A percentile compares a stretch with the other conserved stretches of the same genome.
phyloP scores from a whole-genome alignment of 1,139 yeast genomes.

The Cylindricascospora bacillispora region DNA sequence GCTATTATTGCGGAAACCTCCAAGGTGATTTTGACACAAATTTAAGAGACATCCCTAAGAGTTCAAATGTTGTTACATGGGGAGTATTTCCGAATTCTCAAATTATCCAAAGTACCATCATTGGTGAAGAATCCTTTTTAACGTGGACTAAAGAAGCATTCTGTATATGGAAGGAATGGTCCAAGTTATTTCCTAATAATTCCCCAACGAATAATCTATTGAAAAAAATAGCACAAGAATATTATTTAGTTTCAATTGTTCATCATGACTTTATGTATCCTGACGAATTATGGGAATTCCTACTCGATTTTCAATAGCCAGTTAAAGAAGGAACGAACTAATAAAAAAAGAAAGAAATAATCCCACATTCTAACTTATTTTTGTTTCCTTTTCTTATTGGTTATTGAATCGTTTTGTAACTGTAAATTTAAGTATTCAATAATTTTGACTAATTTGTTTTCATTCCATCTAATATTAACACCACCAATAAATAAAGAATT shows the following conservation, averaged over 20 bases:
- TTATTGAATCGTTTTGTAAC: slow-evolving; percentile 9
- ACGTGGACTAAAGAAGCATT: slow-evolving; percentile 96
- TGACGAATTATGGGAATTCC: slow-evolving; percentile 62
- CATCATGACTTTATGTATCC: slow-evolving; percentile 76
- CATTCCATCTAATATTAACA: slow-evolving; percentile 22
- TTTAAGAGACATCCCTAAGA: slow-evolving; percentile 29
- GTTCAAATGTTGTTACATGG: slow-evolving; percentile 83
- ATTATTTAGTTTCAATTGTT: slow-evolving; percentile 67
- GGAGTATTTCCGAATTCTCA: slow-evolving; percentile 87
- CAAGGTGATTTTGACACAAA: slow-evolving; percentile 49
- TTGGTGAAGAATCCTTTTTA: slow-evolving; percentile 74
- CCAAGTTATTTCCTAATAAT: slow-evolving; percentile 46
- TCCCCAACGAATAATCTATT: slow-evolving; percentile 44
- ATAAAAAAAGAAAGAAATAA: not conserved
- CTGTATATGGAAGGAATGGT: slow-evolving; percentile 87
- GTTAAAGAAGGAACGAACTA: too few relatives aligned
- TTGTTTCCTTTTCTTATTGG: slow-evolving; percentile 10
- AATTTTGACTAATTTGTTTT: slow-evolving; percentile 19
- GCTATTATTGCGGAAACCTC: slow-evolving; percentile 59
- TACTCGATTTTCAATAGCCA: slow-evolving; percentile 22
- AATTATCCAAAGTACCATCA: slow-evolving; percentile 75
- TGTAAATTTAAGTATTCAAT: slow-evolving; percentile 18
- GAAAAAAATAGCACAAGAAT: slow-evolving; percentile 45
- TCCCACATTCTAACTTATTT: too few relatives aligned
- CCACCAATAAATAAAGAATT: slow-evolving; percentile 20